These are phyloP conservation scores for Flaveria bidentis DNA, from an alignment of 129 eudicot species.

Conservation along the genomic window DNA sequence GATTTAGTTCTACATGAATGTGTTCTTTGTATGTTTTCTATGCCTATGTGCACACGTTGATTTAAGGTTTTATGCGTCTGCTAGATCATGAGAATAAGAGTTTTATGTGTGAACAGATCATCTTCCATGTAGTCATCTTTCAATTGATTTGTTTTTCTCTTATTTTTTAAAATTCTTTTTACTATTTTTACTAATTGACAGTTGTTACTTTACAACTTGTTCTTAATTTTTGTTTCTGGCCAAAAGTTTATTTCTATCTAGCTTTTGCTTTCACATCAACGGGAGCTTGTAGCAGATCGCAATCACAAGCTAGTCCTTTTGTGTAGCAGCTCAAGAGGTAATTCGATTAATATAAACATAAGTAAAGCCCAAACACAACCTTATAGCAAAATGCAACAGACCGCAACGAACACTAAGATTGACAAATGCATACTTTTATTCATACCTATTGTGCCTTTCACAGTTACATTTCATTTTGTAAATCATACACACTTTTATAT, in stretches of 20 bases:
- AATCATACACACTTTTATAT: slow-evolving; percentile 21
- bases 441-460: background rate
- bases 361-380: background rate
- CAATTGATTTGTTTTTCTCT: too few species aligned
- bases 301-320: background rate
- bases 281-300: background rate
- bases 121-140: too few species aligned
- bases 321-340: background rate
- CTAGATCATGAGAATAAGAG: background rate
- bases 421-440: background rate
- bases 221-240: background rate
- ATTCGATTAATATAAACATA: background rate
- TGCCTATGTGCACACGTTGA: too few species aligned
- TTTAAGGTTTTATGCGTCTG: background rate
- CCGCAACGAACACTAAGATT: background rate
- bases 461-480: slow-evolving; percentile 22
- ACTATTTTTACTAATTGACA: background rate
- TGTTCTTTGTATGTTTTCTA: background rate
- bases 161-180: too few species aligned
- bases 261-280: background rate
- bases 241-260: background rate
- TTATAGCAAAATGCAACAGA: background rate
- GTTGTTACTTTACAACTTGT: background rate
- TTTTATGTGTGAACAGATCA: too few species aligned
- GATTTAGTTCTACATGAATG: background rate